These are phyloP conservation scores for Hirschfeldia incana DNA, from an alignment of 345 rosid genomes.

Conservation along the genomic window DNA sequence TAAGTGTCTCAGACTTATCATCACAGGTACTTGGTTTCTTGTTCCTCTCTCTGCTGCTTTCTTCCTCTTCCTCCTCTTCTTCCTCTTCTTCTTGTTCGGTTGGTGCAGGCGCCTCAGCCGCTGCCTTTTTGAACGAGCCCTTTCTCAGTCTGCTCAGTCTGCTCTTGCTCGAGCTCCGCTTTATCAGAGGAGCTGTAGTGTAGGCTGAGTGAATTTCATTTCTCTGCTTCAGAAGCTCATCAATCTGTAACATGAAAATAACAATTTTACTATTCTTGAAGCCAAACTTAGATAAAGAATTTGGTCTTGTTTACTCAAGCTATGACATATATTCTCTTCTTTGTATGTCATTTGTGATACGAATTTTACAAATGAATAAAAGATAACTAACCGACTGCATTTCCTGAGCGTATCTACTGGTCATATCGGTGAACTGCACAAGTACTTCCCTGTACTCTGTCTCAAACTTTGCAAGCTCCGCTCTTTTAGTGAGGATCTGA, in stretches of 20 bases:
- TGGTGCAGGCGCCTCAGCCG: slow-evolving; percentile 33
- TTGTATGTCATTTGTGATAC: neutral
- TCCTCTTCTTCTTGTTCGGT: slow-evolving; percentile 30
- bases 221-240: slow-evolving; percentile 81
- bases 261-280: neutral
- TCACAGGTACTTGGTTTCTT: slow-evolving; percentile 58
- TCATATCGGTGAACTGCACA: slow-evolving; percentile 88
- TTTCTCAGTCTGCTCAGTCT: slow-evolving; percentile 65
- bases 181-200: slow-evolving; percentile 60
- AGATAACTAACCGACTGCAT: slow-evolving; percentile 77
- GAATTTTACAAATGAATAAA: neutral
- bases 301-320: slow-evolving; percentile 1
- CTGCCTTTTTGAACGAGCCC: slow-evolving; percentile 37
- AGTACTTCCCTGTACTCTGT: slow-evolving; percentile 93
- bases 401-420: slow-evolving; percentile 84
- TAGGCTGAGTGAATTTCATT: slow-evolving; percentile 81
- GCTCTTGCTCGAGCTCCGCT: slow-evolving; percentile 62
- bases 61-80: slow-evolving; percentile 49
- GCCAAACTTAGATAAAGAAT: neutral
- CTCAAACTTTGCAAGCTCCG: slow-evolving; percentile 85
- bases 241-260: slow-evolving; percentile 55
- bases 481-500: slow-evolving; percentile 79
- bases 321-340: neutral
- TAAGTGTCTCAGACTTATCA: slow-evolving; percentile 45
- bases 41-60: slow-evolving; percentile 63